A percentile compares a stretch with the other conserved stretches of the same genome.
phyloP scores from a whole-genome alignment of 208 protist species.

The Leishmania major region DNA sequence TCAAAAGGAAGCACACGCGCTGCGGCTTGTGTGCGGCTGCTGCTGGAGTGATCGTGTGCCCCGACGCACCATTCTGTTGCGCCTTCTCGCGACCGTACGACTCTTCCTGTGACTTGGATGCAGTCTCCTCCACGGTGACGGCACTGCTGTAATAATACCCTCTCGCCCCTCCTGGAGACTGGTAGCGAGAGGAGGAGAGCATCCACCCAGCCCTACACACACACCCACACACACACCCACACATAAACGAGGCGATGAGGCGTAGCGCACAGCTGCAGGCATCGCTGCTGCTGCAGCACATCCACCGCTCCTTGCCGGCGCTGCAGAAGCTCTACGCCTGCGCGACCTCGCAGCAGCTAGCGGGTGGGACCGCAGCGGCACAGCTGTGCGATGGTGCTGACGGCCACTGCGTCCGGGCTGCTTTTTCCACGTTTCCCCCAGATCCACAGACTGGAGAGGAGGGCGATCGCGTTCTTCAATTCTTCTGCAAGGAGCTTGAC shows the following conservation, averaged over 20 bases:
- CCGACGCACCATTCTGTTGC: not conserved
- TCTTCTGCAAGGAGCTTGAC: constrained; percentile 71
- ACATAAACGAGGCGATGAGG: not conserved
- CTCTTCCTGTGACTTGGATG: not conserved
- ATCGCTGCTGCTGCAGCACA: constrained; percentile 65
- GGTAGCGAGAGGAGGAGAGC: not conserved
- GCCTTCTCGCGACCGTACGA: not conserved
- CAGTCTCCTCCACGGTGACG: not conserved
- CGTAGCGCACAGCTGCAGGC: not conserved
- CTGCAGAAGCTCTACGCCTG: constrained; percentile 55
- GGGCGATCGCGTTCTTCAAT: constrained; percentile 49
- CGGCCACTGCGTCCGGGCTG: not conserved
- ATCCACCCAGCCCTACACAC: not conserved
- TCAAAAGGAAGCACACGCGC: too few species aligned
- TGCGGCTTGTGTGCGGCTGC: not conserved
- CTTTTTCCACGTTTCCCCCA: constrained; percentile 15
- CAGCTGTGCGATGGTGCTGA: not conserved
- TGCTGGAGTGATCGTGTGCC: not conserved
- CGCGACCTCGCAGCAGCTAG: not conserved
- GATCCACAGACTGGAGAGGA: constrained; percentile 37
- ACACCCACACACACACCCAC: not conserved
- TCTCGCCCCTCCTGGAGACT: not conserved
- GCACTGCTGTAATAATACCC: not conserved
- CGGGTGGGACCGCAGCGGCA: not conserved
- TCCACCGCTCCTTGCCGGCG: constrained; percentile 54